Evolutionary conservation across 1,284 basidiomycete species (phyloP).

Genomic region (Cutaneotrichosporon cyanovorans): DNA sequence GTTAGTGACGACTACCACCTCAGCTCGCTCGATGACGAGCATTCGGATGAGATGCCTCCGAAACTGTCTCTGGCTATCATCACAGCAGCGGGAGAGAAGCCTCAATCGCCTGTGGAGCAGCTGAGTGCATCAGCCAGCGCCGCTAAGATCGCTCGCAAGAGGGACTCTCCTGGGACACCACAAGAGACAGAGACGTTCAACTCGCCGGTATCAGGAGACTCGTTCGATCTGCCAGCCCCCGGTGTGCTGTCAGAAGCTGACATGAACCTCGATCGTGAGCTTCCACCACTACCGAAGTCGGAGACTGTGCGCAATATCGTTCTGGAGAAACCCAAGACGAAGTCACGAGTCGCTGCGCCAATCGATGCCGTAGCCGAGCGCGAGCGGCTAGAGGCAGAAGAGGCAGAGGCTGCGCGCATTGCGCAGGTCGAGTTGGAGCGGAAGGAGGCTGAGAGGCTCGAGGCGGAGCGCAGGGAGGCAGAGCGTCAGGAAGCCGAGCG

Average conservation of each 20-base stretch:
- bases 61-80: conserved; percentile 1
- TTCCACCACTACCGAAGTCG: too few species aligned
- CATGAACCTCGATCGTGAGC: too few species aligned
- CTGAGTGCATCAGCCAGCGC: conserved; percentile 7
- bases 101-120: conserved; percentile 3
- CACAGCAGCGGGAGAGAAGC: not conserved
- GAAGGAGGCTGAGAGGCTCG: not conserved
- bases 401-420: conserved; percentile 1
- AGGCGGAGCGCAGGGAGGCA: conserved; percentile 1
- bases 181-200: too few species aligned
- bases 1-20: conserved; percentile 2
- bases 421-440: not conserved
- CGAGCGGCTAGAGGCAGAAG: conserved; percentile 3
- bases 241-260: too few species aligned
- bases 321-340: too few species aligned
- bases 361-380: not conserved
- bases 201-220: too few species aligned
- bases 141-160: not conserved
- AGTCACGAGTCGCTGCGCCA: not conserved
- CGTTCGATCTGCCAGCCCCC: too few species aligned
- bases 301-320: too few species aligned
- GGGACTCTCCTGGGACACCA: too few species aligned
- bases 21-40: not conserved
- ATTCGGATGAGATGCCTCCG: conserved; percentile 3
- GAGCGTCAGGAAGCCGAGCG: conserved; percentile 3